These are phyloP conservation scores for Apophysomyces sp. DNA, from an alignment of 371 early-diverging fungal species.

Conservation along the genomic window DNA sequence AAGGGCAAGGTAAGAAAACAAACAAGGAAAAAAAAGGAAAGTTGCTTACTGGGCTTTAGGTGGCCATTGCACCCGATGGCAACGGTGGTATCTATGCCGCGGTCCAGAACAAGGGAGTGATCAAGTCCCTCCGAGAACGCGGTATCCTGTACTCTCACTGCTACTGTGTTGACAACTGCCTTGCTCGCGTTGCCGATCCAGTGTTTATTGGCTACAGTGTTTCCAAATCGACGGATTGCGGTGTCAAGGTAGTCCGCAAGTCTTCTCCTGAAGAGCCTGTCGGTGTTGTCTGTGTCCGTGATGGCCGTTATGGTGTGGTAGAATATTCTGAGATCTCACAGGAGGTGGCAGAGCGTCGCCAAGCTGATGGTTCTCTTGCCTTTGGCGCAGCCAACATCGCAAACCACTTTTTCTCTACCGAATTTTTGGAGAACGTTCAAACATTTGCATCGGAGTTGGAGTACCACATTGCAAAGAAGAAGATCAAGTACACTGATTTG, in stretches of 20 bases:
- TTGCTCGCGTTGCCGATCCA: slow-evolving; percentile 94
- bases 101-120: slow-evolving; percentile 73
- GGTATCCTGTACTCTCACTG: slow-evolving; percentile 87
- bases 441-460: slow-evolving; percentile 80
- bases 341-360: slow-evolving; percentile 67
- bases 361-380: slow-evolving; percentile 67
- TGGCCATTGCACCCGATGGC: slow-evolving; percentile 77
- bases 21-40: not conserved
- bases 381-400: slow-evolving; percentile 96
- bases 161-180: slow-evolving; percentile 96
- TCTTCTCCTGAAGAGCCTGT: slow-evolving; percentile 85
- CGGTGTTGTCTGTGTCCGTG: slow-evolving; percentile 90
- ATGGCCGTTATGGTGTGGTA: slow-evolving; percentile 83
- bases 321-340: slow-evolving; percentile 94
- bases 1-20: slow-evolving; percentile 62
- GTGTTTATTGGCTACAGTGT: slow-evolving; percentile 90
- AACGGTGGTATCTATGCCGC: slow-evolving; percentile 85
- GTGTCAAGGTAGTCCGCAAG: slow-evolving; percentile 93
- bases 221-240: slow-evolving; percentile 85
- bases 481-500: slow-evolving; percentile 90
- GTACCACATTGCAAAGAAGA: slow-evolving; percentile 97
- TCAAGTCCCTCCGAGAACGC: slow-evolving; percentile 73
- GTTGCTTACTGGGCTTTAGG: slow-evolving; percentile 6
- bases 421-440: slow-evolving; percentile 83
- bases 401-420: slow-evolving; percentile 96